Base-by-base conservation (phyloP, 2,329 filamentous ascomycete species). In the Epichloe brachyelytri region DNA sequence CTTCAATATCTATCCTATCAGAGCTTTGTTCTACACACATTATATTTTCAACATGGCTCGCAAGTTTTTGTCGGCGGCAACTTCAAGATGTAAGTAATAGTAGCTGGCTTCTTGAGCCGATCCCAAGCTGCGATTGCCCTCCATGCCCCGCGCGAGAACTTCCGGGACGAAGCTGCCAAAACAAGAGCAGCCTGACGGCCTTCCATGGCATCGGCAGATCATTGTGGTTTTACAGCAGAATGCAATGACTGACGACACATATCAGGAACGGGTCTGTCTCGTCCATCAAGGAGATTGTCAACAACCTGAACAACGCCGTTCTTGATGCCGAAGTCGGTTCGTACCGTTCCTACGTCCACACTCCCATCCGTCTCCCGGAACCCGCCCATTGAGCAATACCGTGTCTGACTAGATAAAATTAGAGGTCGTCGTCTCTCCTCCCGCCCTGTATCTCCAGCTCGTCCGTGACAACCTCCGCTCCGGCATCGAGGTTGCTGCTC, bases 21-120 rank as follows among this genome's bases (percentile, higher is more conserved):
- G 19, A 44, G 5, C 41, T n/a, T n/a, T 15, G 20, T 11, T 20
- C 10, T 33, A 30, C 15, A 33, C 14, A 4, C n/a, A 50, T 5
- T 14, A 50, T 15, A 50, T 19, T 4, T 22, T 34, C 43, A 46
- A 34, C 65, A 95, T 95, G 89, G 79, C 84, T 80, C 89, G 89
- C 78, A 86, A 89, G 78, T 95, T 95, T 79, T 95, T 71, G 87
- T 95, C 71, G 90, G 90, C 72, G 90, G 90, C 68, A 98, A 98
- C 85, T 97, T 97, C 78, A 97, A 98, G 81, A 97, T 97, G 90
- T 95, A 75, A 68, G 79, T 57, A 49, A 53, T 77, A 15, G 26
- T 20, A 33, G 40, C 36, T 17, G n/a, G n/a, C 40, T 39, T 12
- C 14, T 22, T 19, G 48, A 43, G 47, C 17, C 15, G 30, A 43